phyloP scores from a whole-genome alignment of 164 flowering plant genomes.

The Stephania cephalantha region DNA sequence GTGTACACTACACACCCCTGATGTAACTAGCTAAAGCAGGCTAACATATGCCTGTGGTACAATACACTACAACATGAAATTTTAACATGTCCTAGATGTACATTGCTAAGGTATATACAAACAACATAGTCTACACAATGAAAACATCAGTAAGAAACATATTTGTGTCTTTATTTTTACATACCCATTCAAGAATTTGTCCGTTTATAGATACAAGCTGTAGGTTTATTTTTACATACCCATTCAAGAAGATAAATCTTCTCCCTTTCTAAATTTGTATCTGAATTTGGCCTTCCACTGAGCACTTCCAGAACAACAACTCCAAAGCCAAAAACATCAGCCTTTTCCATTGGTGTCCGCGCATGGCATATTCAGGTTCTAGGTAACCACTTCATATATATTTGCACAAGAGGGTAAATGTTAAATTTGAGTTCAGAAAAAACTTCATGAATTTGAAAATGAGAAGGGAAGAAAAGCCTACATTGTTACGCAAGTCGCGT shows the following conservation, averaged over 20 bases:
- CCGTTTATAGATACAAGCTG: too few species aligned
- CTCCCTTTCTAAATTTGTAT: slow-evolving; percentile 16
- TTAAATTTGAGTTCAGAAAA: background rate
- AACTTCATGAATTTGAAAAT: background rate
- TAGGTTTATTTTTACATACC: slow-evolving; percentile 14
- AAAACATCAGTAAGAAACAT: background rate
- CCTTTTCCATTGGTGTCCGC: slow-evolving; percentile 29
- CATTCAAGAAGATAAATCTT: slow-evolving; percentile 27
- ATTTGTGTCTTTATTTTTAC: too few species aligned
- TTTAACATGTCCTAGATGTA: too few species aligned
- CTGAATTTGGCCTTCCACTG: slow-evolving; percentile 26
- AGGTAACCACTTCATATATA: slow-evolving; percentile 26
- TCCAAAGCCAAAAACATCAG: slow-evolving; percentile 30
- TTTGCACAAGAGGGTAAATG: background rate
- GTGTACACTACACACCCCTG: too few species aligned
- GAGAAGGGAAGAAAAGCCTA: slow-evolving; percentile 10
- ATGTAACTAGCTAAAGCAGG: too few species aligned
- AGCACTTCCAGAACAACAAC: slow-evolving; percentile 27
- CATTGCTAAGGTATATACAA: too few species aligned
- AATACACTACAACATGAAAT: too few species aligned
- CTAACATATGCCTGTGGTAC: too few species aligned
- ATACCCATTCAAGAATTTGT: too few species aligned
- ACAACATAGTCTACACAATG: too few species aligned
- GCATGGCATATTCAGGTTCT: slow-evolving; percentile 35
- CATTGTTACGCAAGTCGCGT: slow-evolving; percentile 44